phyloP scores from a whole-genome alignment of 257 asterid genomes.

The Leonotis leonurus region DNA sequence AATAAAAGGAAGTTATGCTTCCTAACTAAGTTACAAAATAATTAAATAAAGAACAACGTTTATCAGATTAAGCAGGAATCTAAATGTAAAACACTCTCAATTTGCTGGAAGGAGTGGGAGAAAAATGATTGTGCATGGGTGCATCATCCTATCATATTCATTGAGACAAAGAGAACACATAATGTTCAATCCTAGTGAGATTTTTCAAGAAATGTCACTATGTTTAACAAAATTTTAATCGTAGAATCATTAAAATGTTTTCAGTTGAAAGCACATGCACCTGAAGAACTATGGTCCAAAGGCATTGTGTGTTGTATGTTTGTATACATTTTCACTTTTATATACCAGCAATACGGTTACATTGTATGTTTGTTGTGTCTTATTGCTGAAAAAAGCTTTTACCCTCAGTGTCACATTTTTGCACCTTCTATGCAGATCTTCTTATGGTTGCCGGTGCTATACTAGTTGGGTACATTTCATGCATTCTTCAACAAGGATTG shows the following conservation, averaged over 20 bases:
- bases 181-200: background rate
- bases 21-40: background rate
- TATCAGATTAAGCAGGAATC: background rate
- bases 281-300: background rate
- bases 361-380: background rate
- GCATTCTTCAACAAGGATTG: constrained; percentile 83
- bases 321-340: background rate
- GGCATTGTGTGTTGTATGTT: too few relatives aligned
- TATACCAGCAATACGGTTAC: background rate
- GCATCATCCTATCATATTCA: background rate
- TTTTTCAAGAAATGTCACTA: background rate
- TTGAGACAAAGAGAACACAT: background rate
- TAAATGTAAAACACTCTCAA: background rate
- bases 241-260: background rate
- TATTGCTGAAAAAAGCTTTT: background rate
- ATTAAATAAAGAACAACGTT: background rate
- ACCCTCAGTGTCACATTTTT: background rate
- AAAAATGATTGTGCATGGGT: background rate
- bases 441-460: constrained; percentile 84
- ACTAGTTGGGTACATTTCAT: constrained; percentile 55
- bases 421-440: constrained; percentile 60
- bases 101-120: background rate
- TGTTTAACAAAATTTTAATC: background rate
- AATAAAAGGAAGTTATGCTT: background rate
- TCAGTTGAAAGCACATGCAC: background rate